These are phyloP conservation scores for Phialocephala subalpina DNA, from an alignment of 2,329 filamentous ascomycete species.

Conservation along the genomic window DNA sequence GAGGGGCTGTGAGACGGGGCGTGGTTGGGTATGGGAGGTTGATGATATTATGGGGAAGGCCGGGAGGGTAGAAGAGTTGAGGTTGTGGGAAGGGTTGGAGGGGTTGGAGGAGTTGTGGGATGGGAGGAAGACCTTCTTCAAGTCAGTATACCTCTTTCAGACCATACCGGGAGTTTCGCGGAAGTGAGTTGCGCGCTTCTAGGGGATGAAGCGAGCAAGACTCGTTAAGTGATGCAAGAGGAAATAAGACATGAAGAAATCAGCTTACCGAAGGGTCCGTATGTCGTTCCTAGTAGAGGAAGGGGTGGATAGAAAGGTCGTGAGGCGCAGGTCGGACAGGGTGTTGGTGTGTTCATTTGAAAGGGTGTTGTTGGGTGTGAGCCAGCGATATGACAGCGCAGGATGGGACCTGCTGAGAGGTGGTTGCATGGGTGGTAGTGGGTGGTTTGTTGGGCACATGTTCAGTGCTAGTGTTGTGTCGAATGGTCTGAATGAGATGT, in stretches of 20 bases:
- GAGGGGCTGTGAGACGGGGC: neutral
- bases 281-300: neutral
- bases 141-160: no score
- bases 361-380: neutral
- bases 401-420: constrained; percentile 7
- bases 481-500: no score
- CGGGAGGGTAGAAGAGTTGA: neutral
- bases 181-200: no score
- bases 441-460: constrained; percentile 17
- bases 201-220: no score
- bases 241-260: no score
- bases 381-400: neutral
- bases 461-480: neutral
- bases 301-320: neutral
- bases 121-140: neutral
- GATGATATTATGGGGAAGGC: neutral
- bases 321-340: neutral
- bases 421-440: constrained; percentile 13
- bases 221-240: no score
- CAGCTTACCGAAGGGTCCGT: no score
- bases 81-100: neutral
- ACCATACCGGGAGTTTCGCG: no score
- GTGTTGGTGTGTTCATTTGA: neutral
- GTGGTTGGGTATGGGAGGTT: neutral
- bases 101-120: neutral